Evolutionary conservation across 176 grass and related monocot species (phyloP).

Genomic region (Eragrostis curvula): DNA sequence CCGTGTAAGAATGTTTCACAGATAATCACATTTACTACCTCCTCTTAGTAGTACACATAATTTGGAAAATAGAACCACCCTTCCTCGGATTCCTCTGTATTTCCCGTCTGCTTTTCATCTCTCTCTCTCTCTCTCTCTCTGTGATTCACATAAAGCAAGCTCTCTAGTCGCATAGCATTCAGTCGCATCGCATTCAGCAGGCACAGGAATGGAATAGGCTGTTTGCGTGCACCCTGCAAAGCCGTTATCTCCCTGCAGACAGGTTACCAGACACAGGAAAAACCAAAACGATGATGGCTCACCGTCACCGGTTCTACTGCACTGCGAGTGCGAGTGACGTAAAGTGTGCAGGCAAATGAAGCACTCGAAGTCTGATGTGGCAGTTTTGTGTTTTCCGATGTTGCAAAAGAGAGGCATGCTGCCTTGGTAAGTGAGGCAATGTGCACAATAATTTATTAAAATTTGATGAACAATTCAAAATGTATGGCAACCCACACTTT

Average conservation of each 20-base stretch:
- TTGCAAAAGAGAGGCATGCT: not conserved
- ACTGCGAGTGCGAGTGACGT: not conserved
- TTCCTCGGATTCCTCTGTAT: slow-evolving; percentile 47
- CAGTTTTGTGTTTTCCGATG: not conserved
- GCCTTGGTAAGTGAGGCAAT: not conserved
- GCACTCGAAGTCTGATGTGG: not conserved
- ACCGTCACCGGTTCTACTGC: slow-evolving; percentile 29
- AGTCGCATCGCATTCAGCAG: slow-evolving; percentile 16
- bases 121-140: not conserved
- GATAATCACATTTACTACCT: too few relatives aligned
- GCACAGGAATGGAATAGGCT: slow-evolving; percentile 18
- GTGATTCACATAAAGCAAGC: slow-evolving; percentile 7
- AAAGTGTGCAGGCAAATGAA: slow-evolving; percentile 10
- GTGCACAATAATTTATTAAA: not conserved
- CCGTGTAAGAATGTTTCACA: too few relatives aligned
- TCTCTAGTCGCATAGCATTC: slow-evolving; percentile 28
- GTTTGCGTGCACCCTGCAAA: slow-evolving; percentile 15
- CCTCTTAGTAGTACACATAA: not conserved
- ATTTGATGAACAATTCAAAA: not conserved
- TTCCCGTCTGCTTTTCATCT: too few relatives aligned
- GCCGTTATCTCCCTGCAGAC: slow-evolving; percentile 31
- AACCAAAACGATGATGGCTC: slow-evolving; percentile 25
- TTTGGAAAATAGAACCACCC: not conserved
- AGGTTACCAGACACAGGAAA: slow-evolving; percentile 9
- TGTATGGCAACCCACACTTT: too few relatives aligned